phyloP scores from a whole-genome alignment of 805 yeast species.

The Metschnikowia aberdeeniae region DNA sequence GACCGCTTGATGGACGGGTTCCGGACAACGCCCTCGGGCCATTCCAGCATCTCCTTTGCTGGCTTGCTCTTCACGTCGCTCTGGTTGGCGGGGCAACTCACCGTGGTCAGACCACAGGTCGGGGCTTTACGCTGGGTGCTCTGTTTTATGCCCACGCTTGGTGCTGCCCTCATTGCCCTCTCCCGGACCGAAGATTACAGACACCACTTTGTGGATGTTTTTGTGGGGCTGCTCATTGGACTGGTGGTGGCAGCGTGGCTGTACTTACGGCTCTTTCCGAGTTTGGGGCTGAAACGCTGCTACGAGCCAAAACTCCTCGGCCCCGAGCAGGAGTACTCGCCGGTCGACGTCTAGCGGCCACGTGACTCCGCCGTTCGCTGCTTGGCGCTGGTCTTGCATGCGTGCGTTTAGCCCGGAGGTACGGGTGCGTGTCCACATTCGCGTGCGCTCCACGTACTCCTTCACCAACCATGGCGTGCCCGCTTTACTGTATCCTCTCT shows the following conservation, averaged over 20 bases:
- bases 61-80: slow-evolving; percentile 60
- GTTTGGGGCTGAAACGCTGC: slow-evolving; percentile 25
- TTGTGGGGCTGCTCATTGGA: slow-evolving; percentile 72
- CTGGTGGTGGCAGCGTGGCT: slow-evolving; percentile 52
- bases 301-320: slow-evolving; percentile 37
- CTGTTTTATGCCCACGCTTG: slow-evolving; percentile 51
- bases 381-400: neutral
- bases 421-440: slow-evolving; percentile 3
- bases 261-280: slow-evolving; percentile 53
- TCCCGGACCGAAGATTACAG: slow-evolving; percentile 89
- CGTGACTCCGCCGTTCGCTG: too few species aligned
- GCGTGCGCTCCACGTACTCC: slow-evolving; percentile 1
- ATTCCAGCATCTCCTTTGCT: slow-evolving; percentile 66
- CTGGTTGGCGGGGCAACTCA: slow-evolving; percentile 68
- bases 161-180: slow-evolving; percentile 75
- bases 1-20: slow-evolving; percentile 60
- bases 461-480: slow-evolving; percentile 13
- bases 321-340: slow-evolving; percentile 11
- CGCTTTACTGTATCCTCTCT: slow-evolving; percentile 25
- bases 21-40: slow-evolving; percentile 82
- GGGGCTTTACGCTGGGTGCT: slow-evolving; percentile 64
- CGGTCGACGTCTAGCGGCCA: slow-evolving; percentile 6
- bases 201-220: slow-evolving; percentile 85
- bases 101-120: slow-evolving; percentile 37
- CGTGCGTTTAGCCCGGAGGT: neutral